Conservation (phyloP, 2,329 filamentous ascomycete species). For the Daldinia sp. region DNA sequence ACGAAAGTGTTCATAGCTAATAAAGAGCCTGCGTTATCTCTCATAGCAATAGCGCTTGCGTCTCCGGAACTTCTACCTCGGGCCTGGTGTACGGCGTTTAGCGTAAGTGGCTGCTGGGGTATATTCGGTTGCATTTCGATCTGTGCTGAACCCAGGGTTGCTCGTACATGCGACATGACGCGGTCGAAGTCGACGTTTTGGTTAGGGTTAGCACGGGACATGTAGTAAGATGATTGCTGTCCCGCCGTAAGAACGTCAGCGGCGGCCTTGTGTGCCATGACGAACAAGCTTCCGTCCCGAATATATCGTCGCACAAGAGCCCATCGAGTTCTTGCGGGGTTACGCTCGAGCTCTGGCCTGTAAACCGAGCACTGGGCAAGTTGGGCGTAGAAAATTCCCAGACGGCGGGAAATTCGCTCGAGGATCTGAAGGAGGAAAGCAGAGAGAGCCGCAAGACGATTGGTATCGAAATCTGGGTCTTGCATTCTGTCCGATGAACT, state of each 20-base stretch:
- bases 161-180: conserved; percentile 54
- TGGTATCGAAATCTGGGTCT: conserved; percentile 49
- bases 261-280: conserved; percentile 52
- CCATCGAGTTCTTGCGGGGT: conserved; percentile 62
- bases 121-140: conserved; percentile 34
- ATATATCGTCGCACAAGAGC: conserved; percentile 58
- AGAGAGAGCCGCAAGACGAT: conserved; percentile 52
- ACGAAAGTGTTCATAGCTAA: conserved; percentile 56
- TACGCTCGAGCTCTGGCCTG: conserved; percentile 59
- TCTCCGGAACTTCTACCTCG: conserved; percentile 48
- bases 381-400: conserved; percentile 61
- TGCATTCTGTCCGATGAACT: conserved; percentile 46
- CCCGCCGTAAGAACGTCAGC: conserved; percentile 42
- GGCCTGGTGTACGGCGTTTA: conserved; percentile 54
- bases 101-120: conserved; percentile 43
- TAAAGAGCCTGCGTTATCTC: conserved; percentile 54
- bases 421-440: conserved; percentile 60
- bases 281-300: conserved; percentile 60
- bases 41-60: conserved; percentile 52
- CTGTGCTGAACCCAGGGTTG: conserved; percentile 43
- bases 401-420: conserved; percentile 60
- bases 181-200: conserved; percentile 55
- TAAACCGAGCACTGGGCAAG: conserved; percentile 59
- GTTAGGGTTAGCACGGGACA: conserved; percentile 42
- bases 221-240: conserved; percentile 40